These are phyloP conservation scores for Talaromyces proteolyticus DNA, from an alignment of 495 filamentous ascomycete genomes.

Conservation along the genomic window DNA sequence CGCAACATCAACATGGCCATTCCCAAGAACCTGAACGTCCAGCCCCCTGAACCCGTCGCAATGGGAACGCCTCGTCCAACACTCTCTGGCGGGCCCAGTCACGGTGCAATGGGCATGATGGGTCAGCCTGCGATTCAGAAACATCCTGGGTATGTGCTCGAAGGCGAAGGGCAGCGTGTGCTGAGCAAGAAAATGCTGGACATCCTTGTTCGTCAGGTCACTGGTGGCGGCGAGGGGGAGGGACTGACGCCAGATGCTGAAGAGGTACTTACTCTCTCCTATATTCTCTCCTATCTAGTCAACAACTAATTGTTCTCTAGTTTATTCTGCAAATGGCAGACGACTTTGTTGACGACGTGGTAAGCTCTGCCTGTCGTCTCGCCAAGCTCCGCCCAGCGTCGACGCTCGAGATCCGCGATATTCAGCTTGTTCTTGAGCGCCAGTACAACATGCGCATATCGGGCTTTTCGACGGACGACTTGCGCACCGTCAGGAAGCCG, in stretches of 20 bases:
- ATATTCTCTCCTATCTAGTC: constrained; percentile 10
- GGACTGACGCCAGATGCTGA: constrained; percentile 86
- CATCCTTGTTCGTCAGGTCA: constrained; percentile 89
- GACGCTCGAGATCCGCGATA: constrained; percentile 83
- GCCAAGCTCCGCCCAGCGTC: constrained; percentile 89
- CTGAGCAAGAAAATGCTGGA: constrained; percentile 95
- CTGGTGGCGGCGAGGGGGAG: constrained; percentile 66
- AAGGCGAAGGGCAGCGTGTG: constrained; percentile 83
- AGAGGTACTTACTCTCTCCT: constrained; percentile 56
- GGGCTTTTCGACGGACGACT: constrained; percentile 88
- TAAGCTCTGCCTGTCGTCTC: constrained; percentile 79
- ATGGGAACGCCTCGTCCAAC: constrained; percentile 73
- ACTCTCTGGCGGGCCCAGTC: constrained; percentile 65
- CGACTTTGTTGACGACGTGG: constrained; percentile 87
- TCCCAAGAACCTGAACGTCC: constrained; percentile 67
- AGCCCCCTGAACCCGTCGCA: constrained; percentile 62
- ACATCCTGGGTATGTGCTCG: constrained; percentile 72
- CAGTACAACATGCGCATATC: constrained; percentile 98
- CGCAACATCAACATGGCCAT: constrained; percentile 64
- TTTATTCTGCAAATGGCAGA: constrained; percentile 85
- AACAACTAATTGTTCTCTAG: constrained; percentile 31
- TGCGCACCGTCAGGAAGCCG: constrained; percentile 87
- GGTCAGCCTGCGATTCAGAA: constrained; percentile 80
- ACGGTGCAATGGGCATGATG: constrained; percentile 69
- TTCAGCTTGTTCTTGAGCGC: constrained; percentile 91